Base-by-base conservation (phyloP, 108 stramenopile species). In the Pseudonitzschia delicatissima region DNA sequence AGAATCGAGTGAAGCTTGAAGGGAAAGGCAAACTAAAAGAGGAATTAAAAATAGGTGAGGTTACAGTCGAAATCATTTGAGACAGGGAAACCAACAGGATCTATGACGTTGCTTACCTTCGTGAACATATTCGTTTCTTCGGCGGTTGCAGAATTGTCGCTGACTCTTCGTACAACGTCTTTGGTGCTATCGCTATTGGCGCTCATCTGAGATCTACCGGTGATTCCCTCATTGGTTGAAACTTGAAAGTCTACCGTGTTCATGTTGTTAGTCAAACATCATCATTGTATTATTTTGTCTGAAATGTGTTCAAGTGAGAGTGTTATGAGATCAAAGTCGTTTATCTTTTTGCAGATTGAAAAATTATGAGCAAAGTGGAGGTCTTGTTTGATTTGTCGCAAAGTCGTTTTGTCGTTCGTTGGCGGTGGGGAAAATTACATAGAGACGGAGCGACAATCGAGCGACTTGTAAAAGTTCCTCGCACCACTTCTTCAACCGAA, bases 1-100 rank as follows among this genome's bases (percentile, higher is more conserved):
- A 88, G 71, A 65, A 88, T 83, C n/a, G 75, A 71, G 48, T 88
- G 82, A 53, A 88, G 65, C 45, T 83, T 85, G 45, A 44, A 67
- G 28, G 75, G 75, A 61, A 89, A 90, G 8, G 83, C 77, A 33
- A 68, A 68, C 34, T 51, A 50, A 48, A 21, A 20, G n/a, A 8
- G n/a, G 48, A 20, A 49, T 8, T 8, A 17, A 49, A 49, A 49
- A 39, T 11, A 6, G 11, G 11, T 11, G 11, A 8, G 6, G 37
- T 39, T 39, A 11, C 11, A 39, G 11, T 11, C 6, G 37, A 39
- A 39, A 39, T 39, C 6, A 11, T 39, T 39, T 39, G 11, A 17
- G 48, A 20, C 48, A 21, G 48, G 7, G 48, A 49, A 23, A 17
- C 15, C 18, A 49, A 21, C 40, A 15, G 13, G 40, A 42, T 11